Evolutionary conservation across 2,329 filamentous ascomycete genomes (phyloP).

Genomic region (Aspergillus pseudoterreus): DNA sequence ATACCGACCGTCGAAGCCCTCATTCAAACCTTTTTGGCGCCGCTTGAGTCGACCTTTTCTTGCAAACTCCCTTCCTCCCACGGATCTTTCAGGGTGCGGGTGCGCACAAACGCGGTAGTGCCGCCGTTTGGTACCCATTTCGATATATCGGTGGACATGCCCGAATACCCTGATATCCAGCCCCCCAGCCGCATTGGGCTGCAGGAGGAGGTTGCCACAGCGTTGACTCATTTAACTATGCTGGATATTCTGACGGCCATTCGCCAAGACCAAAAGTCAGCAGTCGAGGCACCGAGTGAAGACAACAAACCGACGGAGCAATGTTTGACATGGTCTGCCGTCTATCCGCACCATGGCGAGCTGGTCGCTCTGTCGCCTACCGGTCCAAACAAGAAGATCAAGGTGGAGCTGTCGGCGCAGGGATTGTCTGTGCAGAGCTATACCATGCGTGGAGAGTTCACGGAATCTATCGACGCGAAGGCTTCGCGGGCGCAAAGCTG

Average conservation of each 20-base stretch:
- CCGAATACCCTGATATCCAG: conserved; percentile 27
- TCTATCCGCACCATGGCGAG: conserved; percentile 35
- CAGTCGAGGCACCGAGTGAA: too few relatives aligned
- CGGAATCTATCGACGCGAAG: conserved; percentile 7
- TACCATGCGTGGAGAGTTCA: conserved; percentile 12
- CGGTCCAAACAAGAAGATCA: conserved; percentile 29
- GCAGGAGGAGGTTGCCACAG: conserved; percentile 31
- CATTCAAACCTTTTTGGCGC: conserved; percentile 39
- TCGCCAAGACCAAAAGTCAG: conserved; percentile 11
- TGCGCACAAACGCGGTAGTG: conserved; percentile 32
- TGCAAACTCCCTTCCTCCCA: conserved; percentile 32
- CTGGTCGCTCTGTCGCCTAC: conserved; percentile 20
- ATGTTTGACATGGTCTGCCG: conserved; percentile 23
- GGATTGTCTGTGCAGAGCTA: conserved; percentile 23
- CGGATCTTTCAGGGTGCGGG: conserved; percentile 36
- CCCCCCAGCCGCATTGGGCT: conserved; percentile 31
- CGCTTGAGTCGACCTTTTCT: conserved; percentile 42
- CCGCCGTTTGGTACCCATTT: conserved; percentile 38
- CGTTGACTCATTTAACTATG: conserved; percentile 35
- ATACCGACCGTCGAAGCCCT: conserved; percentile 36
- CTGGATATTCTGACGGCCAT: conserved; percentile 36
- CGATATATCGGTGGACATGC: conserved; percentile 32
- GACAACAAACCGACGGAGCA: background rate
- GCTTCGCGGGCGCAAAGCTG: conserved; percentile 20
- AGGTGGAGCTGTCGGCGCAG: conserved; percentile 24